Evolutionary conservation across 2,329 filamentous ascomycete genomes (phyloP), one percentile per base, ranked within the genome.

Genomic region (Chrysosphaeria jannelii): DNA sequence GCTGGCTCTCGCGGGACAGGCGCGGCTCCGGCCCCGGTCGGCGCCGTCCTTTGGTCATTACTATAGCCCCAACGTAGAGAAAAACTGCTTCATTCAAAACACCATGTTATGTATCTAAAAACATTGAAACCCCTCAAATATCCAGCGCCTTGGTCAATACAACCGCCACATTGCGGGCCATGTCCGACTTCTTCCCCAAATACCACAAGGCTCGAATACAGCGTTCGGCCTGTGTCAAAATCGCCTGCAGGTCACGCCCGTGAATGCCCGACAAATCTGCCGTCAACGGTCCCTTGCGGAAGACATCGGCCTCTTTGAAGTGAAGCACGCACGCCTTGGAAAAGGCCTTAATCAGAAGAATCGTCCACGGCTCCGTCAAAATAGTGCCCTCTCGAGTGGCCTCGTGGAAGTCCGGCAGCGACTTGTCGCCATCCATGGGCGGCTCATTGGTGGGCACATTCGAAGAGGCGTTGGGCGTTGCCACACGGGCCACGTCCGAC

Each of bases 81-180:
- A n/a, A n/a, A n/a, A n/a, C n/a, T n/a, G n/a, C n/a, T n/a, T n/a
- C n/a, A n/a, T n/a, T n/a, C n/a, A n/a, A n/a, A n/a, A n/a, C n/a
- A n/a, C n/a, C n/a, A n/a, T n/a, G 16, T 7, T 18, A 7, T n/a
- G 16, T 18, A 18, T 18, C 7, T 18, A 8, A 20, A 24, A 20
- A 20, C 13, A 21, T n/a, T 7, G 7, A 18, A 21, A 8, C 4
- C 12, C 8, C 18, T 24, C 9, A 11, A 10, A 18, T 18, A 18
- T 7, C n/a, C 16, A 18, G 16, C 65, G 71, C 46, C 67, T 57
- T 75, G 39, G 67, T 65, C 42, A 66, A 59, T 51, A 53, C 57
- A 37, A 44, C 50, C 32, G 40, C 45, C 33, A 52, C 54, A 36
- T 25, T 27, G 10, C 31, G 28, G 1, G 32, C 32, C 32, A 34